Conservation (phyloP, 495 filamentous ascomycete genomes). For the Hypoxylon fragiforme region DNA sequence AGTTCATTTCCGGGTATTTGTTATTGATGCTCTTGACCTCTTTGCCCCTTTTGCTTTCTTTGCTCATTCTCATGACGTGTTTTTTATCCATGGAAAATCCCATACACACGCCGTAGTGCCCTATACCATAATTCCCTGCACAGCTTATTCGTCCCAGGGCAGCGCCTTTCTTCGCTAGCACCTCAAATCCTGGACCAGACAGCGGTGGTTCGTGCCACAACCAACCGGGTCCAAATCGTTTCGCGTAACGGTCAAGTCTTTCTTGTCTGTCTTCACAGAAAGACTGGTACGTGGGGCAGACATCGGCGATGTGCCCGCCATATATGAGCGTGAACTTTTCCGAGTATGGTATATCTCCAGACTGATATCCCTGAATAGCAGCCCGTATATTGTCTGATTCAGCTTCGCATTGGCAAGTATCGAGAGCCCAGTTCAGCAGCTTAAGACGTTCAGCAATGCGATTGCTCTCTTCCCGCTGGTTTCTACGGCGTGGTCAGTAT, state of each 20-base stretch:
- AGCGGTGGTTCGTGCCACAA: conserved; percentile 56
- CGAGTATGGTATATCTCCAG: conserved; percentile 46
- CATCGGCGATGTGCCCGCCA: conserved; percentile 50
- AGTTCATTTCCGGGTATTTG: neutral
- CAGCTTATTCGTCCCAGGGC: conserved; percentile 17
- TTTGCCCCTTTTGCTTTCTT: neutral
- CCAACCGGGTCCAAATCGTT: conserved; percentile 48
- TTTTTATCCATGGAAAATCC: conserved; percentile 11
- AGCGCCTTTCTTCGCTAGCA: conserved; percentile 37
- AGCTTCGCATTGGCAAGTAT: conserved; percentile 40
- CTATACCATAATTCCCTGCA: conserved; percentile 11
- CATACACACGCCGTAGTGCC: conserved; percentile 11
- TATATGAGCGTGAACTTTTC: conserved; percentile 49
- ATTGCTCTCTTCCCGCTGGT: conserved; percentile 27
- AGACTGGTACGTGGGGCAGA: conserved; percentile 39
- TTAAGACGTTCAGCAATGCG: conserved; percentile 41
- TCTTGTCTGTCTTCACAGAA: conserved; percentile 44
- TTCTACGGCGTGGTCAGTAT: conserved; percentile 20
- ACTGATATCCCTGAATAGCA: conserved; percentile 48
- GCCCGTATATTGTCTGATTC: conserved; percentile 49
- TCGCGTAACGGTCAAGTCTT: conserved; percentile 46
- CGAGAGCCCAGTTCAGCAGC: conserved; percentile 36
- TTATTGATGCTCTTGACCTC: neutral
- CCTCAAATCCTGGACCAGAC: conserved; percentile 11
- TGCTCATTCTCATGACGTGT: neutral